phyloP scores from a whole-genome alignment of 2,329 filamentous ascomycete species.

The Chaetothyriales sp. region DNA sequence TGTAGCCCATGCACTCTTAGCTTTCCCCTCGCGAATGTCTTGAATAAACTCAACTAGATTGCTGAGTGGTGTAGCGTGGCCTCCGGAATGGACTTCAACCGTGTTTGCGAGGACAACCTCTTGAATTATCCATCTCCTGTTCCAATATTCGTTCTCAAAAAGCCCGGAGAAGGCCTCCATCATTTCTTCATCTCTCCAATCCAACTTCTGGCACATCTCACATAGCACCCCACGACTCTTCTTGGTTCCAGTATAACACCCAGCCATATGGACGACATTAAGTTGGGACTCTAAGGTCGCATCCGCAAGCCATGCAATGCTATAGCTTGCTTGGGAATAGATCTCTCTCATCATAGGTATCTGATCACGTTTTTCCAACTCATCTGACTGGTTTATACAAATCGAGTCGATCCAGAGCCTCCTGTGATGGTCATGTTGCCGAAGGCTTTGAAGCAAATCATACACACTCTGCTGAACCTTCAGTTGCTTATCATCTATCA shows the following conservation, averaged over 20 bases:
- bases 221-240: neutral
- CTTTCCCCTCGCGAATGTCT: neutral
- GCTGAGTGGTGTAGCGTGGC: conserved; percentile 35
- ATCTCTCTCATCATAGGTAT: neutral
- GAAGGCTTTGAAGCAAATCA: neutral
- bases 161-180: neutral
- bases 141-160: conserved; percentile 32
- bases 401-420: neutral
- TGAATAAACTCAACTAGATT: neutral
- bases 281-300: neutral
- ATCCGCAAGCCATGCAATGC: neutral
- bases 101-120: conserved; percentile 26
- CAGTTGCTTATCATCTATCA: neutral
- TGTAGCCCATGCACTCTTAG: neutral
- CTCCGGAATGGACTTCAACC: conserved; percentile 47
- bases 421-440: neutral
- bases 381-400: neutral
- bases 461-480: neutral
- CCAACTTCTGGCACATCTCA: neutral
- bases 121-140: conserved; percentile 40
- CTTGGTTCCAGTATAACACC: neutral
- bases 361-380: neutral
- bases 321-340: neutral
- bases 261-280: neutral
- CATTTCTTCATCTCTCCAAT: neutral